Percentiles rank a stretch among this genome's conserved stretches.
phyloP scores from a whole-genome alignment of 2,329 filamentous ascomycete species.

The Pseudogymnoascus sp. region DNA sequence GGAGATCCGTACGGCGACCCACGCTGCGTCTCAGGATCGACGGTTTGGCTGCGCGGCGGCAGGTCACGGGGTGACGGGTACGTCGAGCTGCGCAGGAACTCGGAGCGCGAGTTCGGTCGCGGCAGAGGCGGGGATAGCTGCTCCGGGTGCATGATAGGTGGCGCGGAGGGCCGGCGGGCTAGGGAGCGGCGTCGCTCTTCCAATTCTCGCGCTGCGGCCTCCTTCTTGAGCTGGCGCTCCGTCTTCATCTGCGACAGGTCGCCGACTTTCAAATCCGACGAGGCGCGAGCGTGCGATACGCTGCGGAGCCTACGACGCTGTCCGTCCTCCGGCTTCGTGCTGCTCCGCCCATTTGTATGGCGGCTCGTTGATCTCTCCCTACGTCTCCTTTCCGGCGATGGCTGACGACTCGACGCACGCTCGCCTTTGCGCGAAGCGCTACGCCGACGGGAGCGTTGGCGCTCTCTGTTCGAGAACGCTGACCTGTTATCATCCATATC shows the following conservation, averaged over 20 bases:
- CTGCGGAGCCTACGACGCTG: constrained; percentile 19
- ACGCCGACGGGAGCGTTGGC: constrained; percentile 49
- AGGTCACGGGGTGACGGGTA: constrained; percentile 34
- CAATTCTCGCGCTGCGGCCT: constrained; percentile 73
- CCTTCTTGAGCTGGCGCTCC: constrained; percentile 61
- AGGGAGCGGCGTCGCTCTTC: constrained; percentile 83
- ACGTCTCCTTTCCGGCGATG: constrained; percentile 26
- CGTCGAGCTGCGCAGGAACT: constrained; percentile 19
- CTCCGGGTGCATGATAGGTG: constrained; percentile 69
- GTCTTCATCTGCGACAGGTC: constrained; percentile 51
- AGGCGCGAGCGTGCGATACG: constrained; percentile 32
- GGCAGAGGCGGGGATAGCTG: constrained; percentile 31
- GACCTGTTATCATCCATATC: constrained; percentile 59
- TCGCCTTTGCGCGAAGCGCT: constrained; percentile 40
- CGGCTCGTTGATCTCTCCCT: constrained; percentile 28
- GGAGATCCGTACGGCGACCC: constrained; percentile 18
- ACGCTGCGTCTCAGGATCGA: constrained; percentile 33
- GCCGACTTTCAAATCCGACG: constrained; percentile 43
- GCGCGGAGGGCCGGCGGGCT: constrained; percentile 70
- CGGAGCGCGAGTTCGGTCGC: constrained; percentile 19
- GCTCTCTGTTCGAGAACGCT: constrained; percentile 47
- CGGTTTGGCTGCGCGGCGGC: constrained; percentile 56
- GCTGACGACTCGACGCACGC: constrained; percentile 26
- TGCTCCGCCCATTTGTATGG: constrained; percentile 21
- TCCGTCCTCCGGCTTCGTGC: constrained; percentile 19